phyloP scores from a whole-genome alignment of 257 asterid genomes.

The Nicotiana attenuata region DNA sequence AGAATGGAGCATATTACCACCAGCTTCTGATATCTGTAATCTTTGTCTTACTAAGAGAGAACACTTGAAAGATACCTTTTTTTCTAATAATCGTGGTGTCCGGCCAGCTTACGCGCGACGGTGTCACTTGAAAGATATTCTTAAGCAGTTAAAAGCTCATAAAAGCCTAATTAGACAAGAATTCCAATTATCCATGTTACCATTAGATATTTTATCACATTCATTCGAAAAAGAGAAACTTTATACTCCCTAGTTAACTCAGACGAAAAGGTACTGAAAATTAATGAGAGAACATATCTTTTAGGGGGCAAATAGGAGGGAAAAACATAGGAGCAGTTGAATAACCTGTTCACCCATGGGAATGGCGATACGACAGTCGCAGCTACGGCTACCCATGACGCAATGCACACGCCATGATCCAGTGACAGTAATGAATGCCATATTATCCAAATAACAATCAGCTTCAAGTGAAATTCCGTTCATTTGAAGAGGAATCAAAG shows the following conservation, averaged over 20 bases:
- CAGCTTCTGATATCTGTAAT: not conserved
- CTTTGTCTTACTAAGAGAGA: not conserved
- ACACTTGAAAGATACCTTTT: not conserved
- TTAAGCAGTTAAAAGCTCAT: not conserved
- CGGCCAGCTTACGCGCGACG: no score
- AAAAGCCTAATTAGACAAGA: no score
- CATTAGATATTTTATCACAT: not conserved
- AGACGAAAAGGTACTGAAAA: not conserved
- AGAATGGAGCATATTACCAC: not conserved
- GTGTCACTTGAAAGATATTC: not conserved
- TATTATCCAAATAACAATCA: constrained; percentile 68
- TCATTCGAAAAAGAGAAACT: not conserved
- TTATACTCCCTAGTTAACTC: not conserved
- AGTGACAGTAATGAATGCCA: constrained; percentile 55
- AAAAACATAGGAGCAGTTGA: not conserved
- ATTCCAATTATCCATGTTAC: not conserved
- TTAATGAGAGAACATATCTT: not conserved
- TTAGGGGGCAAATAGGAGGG: no score
- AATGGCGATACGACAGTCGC: constrained; percentile 74
- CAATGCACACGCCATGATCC: constrained; percentile 96
- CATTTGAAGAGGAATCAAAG: constrained; percentile 92
- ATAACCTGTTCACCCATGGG: constrained; percentile 96
- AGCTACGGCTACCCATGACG: constrained; percentile 71
- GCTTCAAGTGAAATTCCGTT: constrained; percentile 55
- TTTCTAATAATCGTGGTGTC: no score